A percentile compares a stretch with the other conserved stretches of the same genome.
These are phyloP conservation scores for Microdochium trichocladiopsis DNA, from an alignment of 2,329 filamentous ascomycete species.

Conservation along the genomic window DNA sequence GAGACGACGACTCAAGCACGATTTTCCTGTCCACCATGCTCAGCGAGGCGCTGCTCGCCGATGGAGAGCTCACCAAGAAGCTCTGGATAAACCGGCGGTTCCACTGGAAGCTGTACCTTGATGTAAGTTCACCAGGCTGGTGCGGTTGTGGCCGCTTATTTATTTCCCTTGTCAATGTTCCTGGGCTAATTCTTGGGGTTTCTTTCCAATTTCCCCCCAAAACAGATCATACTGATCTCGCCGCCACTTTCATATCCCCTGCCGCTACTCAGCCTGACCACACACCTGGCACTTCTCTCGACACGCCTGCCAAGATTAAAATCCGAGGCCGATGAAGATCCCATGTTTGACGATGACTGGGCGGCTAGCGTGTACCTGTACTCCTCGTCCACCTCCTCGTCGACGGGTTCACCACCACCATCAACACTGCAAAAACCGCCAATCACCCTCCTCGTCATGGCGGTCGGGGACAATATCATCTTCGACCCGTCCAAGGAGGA, in stretches of 20 bases:
- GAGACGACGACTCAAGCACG: conserved; percentile 86
- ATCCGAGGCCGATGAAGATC: conserved; percentile 90
- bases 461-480: conserved; percentile 80
- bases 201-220: too few species aligned
- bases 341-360: conserved; percentile 98
- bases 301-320: conserved; percentile 78
- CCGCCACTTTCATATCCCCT: conserved; percentile 88
- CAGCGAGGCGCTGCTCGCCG: conserved; percentile 74
- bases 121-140: conserved; percentile 51
- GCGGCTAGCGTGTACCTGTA: conserved; percentile 75
- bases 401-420: conserved; percentile 18
- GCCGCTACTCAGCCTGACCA: conserved; percentile 85
- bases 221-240: conserved; percentile 91
- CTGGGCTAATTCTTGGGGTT: background rate
- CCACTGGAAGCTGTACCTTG: conserved; percentile 94
- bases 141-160: background rate
- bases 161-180: background rate
- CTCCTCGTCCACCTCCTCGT: conserved; percentile 9
- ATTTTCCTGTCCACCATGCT: conserved; percentile 86
- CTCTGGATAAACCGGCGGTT: conserved; percentile 85
- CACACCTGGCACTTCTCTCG: conserved; percentile 84
- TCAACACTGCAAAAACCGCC: conserved; percentile 54
- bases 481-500: conserved; percentile 92
- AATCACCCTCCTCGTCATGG: conserved; percentile 83
- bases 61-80: conserved; percentile 60